Conservation (phyloP, 2,329 filamentous ascomycete genomes). For the Diaporthe sp. region DNA sequence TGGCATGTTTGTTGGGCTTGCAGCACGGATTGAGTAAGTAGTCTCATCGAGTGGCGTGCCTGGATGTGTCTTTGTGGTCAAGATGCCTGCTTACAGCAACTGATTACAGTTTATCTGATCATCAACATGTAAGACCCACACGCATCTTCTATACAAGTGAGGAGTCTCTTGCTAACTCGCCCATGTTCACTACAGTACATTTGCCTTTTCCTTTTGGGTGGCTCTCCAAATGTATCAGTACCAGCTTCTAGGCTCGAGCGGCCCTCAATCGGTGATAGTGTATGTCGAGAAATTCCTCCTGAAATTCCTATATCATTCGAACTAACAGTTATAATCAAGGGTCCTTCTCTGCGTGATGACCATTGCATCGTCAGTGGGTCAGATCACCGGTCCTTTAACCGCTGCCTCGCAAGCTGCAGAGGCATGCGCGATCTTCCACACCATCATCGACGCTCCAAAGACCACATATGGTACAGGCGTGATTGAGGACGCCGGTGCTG, state of each 20-base stretch:
- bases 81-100: neutral
- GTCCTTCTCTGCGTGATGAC: conserved; percentile 72
- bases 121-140: neutral
- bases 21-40: conserved; percentile 65
- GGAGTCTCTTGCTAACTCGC: neutral
- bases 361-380: conserved; percentile 67
- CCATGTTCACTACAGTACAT: conserved; percentile 49
- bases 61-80: too few relatives aligned
- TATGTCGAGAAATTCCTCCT: neutral
- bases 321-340: neutral
- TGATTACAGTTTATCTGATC: neutral
- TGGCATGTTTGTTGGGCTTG: conserved; percentile 63
- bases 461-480: conserved; percentile 51
- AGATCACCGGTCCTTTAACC: conserved; percentile 69
- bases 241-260: conserved; percentile 59
- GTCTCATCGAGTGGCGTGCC: fast-evolving
- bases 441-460: conserved; percentile 61
- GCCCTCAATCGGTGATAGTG: conserved; percentile 68
- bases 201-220: conserved; percentile 74
- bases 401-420: conserved; percentile 68
- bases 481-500: conserved; percentile 54
- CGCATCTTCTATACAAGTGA: fast-evolving
- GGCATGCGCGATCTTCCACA: conserved; percentile 70
- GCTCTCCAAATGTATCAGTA: conserved; percentile 64
- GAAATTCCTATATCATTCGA: too few relatives aligned